Percentiles rank a stretch among this genome's conserved stretches.
phyloP scores from a whole-genome alignment of 2,329 filamentous ascomycete species.

The Alternaria brassicicola region DNA sequence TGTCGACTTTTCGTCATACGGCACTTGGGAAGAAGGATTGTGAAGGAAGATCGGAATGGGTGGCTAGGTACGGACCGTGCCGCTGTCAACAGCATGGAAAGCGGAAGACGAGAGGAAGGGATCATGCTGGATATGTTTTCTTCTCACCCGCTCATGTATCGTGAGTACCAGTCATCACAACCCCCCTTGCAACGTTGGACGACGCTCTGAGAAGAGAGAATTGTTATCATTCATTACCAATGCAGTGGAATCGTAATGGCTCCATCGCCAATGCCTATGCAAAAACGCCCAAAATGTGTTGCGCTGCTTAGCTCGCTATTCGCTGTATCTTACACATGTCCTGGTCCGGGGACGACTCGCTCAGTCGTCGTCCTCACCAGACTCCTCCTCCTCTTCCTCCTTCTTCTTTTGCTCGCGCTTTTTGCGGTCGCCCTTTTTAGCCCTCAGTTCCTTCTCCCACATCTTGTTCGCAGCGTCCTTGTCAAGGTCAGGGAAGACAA shows the following conservation, averaged over 20 bases:
- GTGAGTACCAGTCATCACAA: neutral
- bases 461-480: constrained; percentile 70
- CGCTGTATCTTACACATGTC: constrained; percentile 14
- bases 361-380: constrained; percentile 43
- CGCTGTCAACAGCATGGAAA: constrained; percentile 1
- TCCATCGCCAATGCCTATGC: neutral
- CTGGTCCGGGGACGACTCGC: constrained; percentile 3
- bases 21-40: neutral
- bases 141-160: neutral
- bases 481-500: constrained; percentile 86
- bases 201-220: neutral
- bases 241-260: constrained; percentile 4
- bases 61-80: constrained; percentile 12
- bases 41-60: neutral
- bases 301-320: constrained; percentile 1
- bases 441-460: constrained; percentile 68
- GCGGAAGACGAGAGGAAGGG: constrained; percentile 4
- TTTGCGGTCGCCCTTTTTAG: constrained; percentile 46
- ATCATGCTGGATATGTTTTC: constrained; percentile 11
- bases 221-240: constrained; percentile 5
- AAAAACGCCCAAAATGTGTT: constrained; percentile 22
- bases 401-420: constrained; percentile 46
- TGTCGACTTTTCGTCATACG: neutral
- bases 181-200: neutral
- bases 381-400: constrained; percentile 57